Base-by-base conservation (phyloP, 192 early-diverging fungal genomes). In the Cladochytrium replicatum region DNA sequence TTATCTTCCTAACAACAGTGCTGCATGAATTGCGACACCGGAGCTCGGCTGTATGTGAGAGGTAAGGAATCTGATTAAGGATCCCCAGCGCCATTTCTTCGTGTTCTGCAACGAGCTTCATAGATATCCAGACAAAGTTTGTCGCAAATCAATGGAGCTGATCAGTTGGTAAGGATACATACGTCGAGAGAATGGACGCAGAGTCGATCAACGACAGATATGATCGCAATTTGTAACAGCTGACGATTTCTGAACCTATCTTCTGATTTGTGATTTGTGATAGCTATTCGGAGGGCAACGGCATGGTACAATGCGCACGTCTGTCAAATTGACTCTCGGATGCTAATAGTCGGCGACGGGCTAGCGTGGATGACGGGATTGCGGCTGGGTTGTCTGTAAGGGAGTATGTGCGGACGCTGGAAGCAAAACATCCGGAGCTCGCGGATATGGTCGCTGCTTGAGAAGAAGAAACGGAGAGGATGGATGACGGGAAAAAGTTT, bases 61-160 rank as follows among this genome's bases (percentile, higher is more conserved):
- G 93, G 67, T 95, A 9, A 75, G 86, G 19, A 60, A 72, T 9
- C 61, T 99, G 28, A 65, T 88, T 25, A 61, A 69, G 19, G 85
- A 93, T 41, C 63, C 62, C 7, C 76, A 78, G n/a, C 78, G 85
- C 23, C 72, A 72, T 6, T 93, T 90, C 64, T 93, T 83, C 60
- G 84, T 95, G 27, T 99, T 99, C 66, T 90, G 84, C 2, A 99
- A 99, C 66, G 93, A 99, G 55, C 88, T 91, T 56, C 83, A 89
- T 61, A 61, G 83, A 72, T 75, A 57, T 26, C 40, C 41, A n/a
- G n/a, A n/a, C n/a, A n/a, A n/a, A n/a, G n/a, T n/a, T n/a, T n/a
- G n/a, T n/a, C n/a, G n/a, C n/a, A n/a, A n/a, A n/a, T n/a, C n/a
- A n/a, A n/a, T n/a, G n/a, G n/a, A n/a, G n/a, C n/a, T n/a, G n/a